Evolutionary conservation across 192 early-diverging fungal genomes (phyloP).

Genomic region (Gonapodya sp.): DNA sequence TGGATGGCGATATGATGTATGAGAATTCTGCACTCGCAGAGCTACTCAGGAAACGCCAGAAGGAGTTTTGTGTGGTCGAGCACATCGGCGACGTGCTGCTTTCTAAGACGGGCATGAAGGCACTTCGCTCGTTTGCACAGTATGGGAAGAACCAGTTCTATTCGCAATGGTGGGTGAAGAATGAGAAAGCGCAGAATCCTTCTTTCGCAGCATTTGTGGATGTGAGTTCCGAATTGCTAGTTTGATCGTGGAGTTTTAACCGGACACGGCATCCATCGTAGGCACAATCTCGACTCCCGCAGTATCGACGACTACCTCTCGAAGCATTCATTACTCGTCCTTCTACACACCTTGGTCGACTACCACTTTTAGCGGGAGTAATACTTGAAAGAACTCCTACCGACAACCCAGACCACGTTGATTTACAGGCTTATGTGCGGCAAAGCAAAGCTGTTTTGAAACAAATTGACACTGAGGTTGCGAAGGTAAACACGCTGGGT

Average conservation of each 20-base stretch:
- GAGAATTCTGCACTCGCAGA: neutral
- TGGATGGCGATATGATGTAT: slow-evolving; percentile 3
- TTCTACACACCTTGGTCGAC: slow-evolving; percentile 76
- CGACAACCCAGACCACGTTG: slow-evolving; percentile 65
- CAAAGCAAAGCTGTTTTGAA: slow-evolving; percentile 62
- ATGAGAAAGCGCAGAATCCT: slow-evolving; percentile 4
- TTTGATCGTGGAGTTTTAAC: too few species aligned
- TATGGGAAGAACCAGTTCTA: slow-evolving; percentile 32
- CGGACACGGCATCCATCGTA: too few species aligned
- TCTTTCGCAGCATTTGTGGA: slow-evolving; percentile 68
- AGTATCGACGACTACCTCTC: slow-evolving; percentile 70
- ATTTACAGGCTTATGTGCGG: slow-evolving; percentile 62
- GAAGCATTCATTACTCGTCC: slow-evolving; percentile 83
- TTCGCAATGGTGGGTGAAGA: neutral
- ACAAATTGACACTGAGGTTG: slow-evolving; percentile 79
- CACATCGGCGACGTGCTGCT: slow-evolving; percentile 81
- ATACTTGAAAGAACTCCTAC: slow-evolving; percentile 76
- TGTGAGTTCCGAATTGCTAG: slow-evolving; percentile 28
- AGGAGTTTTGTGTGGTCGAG: slow-evolving; percentile 52
- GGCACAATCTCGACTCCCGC: slow-evolving; percentile 61
- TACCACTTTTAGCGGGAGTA: slow-evolving; percentile 68
- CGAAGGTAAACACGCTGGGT: slow-evolving; percentile 61
- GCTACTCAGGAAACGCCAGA: neutral
- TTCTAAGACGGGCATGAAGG: neutral
- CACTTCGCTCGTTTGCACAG: slow-evolving; percentile 65